Base-by-base conservation (phyloP, 148 eudicot species). In the Nepenthes mirabilis region DNA sequence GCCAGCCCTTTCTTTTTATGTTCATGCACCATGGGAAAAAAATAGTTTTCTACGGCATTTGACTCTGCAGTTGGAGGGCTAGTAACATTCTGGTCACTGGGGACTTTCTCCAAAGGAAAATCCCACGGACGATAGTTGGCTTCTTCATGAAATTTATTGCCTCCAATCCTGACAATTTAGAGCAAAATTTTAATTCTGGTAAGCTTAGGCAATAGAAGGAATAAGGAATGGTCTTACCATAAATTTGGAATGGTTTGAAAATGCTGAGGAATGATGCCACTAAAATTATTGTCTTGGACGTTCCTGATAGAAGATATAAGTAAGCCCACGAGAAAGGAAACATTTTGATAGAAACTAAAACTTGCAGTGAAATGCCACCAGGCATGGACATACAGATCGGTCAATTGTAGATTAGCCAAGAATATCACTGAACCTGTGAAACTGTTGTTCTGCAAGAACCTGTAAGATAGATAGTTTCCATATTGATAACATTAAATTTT, bases 361-460 rank as follows among this genome's bases (percentile, higher is more conserved):
- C 47, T 54, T 33, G 45, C 34, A 37, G 61, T 51, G 69, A 8
- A 35, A 36, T 69, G 51, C 50, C 1, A 61, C 53, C n/a, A 36
- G 50, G 52, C 12, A 36, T 55, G 65, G 40, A 74, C 96, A 10
- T 77, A 91, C 98, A 91, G 70, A 57, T 88, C 82, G 54, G 75
- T 56, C 36, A 91, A 86, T 36, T 77, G 70, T 43, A 91, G 96
- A 71, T 82, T 65, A 40, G 91, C 80, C 75, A 91, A 79, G 62
- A 69, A 83, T 62, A 80, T 71, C 52, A 91, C 96, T 51, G 98
- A 85, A 68, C 98, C 98, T 57, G 96, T 85, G 61, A 91, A 82
- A 35, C 67, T 66, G 61, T 91, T 91, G 55, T 72, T 62, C 70
- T 88, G 88, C 80, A 91, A 70, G 72, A 63, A 83, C 87, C 98